A percentile compares a stretch with the other conserved stretches of the same genome.
These are phyloP conservation scores for Saksenaea oblongispora DNA, from an alignment of 371 early-diverging fungal genomes.

Conservation along the genomic window DNA sequence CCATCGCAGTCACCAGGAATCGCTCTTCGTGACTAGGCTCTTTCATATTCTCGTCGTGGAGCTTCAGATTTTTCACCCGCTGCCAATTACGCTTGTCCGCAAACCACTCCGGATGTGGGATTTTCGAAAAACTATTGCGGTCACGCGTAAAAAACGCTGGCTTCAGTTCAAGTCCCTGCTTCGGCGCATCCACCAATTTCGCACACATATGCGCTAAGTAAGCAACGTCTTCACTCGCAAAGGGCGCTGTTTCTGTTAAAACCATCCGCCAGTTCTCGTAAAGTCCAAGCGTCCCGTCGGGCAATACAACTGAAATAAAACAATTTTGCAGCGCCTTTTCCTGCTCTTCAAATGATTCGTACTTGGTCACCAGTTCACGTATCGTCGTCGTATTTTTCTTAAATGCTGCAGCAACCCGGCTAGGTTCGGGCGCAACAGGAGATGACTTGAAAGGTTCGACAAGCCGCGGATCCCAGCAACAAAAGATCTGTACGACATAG, in stretches of 20 bases:
- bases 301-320: constrained; percentile 13
- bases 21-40: neutral
- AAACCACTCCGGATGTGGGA: constrained; percentile 19
- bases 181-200: constrained; percentile 21
- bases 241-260: constrained; percentile 8
- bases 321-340: constrained; percentile 7
- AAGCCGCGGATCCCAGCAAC: constrained; percentile 27
- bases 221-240: constrained; percentile 15
- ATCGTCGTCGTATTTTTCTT: neutral
- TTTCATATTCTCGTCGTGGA: neutral
- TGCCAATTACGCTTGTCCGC: constrained; percentile 8
- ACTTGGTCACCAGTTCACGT: neutral
- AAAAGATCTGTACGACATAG: constrained; percentile 15
- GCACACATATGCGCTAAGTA: constrained; percentile 26
- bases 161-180: constrained; percentile 23
- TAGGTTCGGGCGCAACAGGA: neutral
- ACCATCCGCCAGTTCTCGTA: constrained; percentile 20
- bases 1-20: constrained; percentile 8
- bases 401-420: constrained; percentile 11
- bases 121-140: neutral
- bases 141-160: constrained; percentile 3
- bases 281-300: constrained; percentile 10
- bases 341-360: neutral
- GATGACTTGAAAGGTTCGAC: constrained; percentile 12
- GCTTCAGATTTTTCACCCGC: neutral